Evolutionary conservation across 1,139 yeast species (phyloP).

Genomic region (Nakaseomyces kungkrabaensis): DNA sequence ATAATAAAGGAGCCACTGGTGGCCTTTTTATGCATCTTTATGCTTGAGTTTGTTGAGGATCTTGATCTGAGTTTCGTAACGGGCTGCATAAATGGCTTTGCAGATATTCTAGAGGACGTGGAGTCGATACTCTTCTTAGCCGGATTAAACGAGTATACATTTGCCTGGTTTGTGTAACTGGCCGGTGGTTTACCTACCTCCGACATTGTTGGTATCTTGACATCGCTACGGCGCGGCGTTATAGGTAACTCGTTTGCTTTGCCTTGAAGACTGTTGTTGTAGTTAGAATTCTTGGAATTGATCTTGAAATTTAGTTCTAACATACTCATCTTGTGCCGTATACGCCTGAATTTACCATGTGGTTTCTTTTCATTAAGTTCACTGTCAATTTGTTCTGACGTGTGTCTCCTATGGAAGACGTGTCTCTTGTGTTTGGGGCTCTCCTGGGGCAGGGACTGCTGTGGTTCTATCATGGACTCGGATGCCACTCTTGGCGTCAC

Average conservation of each 20-base stretch:
- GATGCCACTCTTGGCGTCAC: background rate
- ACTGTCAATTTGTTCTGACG: background rate
- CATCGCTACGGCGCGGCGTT: background rate
- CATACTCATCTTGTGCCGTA: constrained; percentile 8
- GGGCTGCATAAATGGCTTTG: background rate
- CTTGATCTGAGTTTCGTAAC: background rate
- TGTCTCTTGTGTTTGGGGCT: background rate
- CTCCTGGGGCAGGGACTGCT: background rate
- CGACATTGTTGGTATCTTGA: background rate
- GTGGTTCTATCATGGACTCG: background rate
- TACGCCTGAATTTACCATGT: constrained; percentile 7
- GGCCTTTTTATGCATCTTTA: background rate
- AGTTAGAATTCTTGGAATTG: background rate
- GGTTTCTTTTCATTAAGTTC: background rate
- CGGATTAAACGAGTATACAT: background rate
- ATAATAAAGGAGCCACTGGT: background rate
- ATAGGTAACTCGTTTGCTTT: background rate
- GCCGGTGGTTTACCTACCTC: background rate
- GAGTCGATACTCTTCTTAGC: constrained; percentile 2
- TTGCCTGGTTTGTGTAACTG: background rate
- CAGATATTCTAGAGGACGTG: background rate
- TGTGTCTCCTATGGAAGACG: constrained; percentile 1
- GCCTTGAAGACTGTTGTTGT: background rate
- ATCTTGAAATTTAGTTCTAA: constrained; percentile 7
- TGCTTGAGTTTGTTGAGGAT: background rate